Conservation (phyloP, 495 filamentous ascomycete genomes). For the Staphylotrichum longicolle region DNA sequence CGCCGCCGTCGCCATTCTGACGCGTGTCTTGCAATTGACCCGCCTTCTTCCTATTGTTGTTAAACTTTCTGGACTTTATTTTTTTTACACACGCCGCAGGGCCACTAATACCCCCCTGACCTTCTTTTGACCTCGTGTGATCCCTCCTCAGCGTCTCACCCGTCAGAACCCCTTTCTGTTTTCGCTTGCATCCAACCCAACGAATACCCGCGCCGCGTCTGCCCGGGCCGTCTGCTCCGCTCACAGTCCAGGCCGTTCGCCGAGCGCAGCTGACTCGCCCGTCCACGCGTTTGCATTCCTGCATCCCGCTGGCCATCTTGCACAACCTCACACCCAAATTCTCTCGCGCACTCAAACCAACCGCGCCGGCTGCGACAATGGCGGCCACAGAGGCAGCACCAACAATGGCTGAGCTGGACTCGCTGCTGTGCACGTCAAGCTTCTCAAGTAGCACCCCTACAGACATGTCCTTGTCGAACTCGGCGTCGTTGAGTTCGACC, state of each 20-base stretch:
- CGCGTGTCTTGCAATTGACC: conserved; percentile 14
- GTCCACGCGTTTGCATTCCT: conserved; percentile 17
- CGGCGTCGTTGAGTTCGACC: conserved; percentile 48
- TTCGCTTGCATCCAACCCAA: conserved; percentile 10
- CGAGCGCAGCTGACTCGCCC: conserved; percentile 19
- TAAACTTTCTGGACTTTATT: not conserved
- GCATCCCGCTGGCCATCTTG: not conserved
- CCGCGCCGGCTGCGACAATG: conserved; percentile 1
- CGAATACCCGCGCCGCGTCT: conserved; percentile 17
- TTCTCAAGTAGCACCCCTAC: conserved; percentile 35
- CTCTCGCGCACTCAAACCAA: not conserved
- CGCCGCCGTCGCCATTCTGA: conserved; percentile 13
- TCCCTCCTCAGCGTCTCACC: not conserved
- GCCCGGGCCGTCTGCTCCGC: conserved; percentile 13
- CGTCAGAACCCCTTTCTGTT: conserved; percentile 5
- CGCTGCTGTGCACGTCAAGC: conserved; percentile 31
- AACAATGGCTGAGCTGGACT: conserved; percentile 25
- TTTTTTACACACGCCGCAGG: not conserved
- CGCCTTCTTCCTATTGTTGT: not conserved
- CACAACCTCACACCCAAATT: not conserved
- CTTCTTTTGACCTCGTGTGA: not conserved
- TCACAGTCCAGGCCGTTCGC: conserved; percentile 15
- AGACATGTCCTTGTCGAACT: conserved; percentile 42
- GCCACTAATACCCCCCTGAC: not conserved
- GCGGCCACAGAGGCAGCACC: conserved; percentile 23